phyloP scores from a whole-genome alignment of 2,329 filamentous ascomycete genomes.

The Ophiostoma tasmaniense region DNA sequence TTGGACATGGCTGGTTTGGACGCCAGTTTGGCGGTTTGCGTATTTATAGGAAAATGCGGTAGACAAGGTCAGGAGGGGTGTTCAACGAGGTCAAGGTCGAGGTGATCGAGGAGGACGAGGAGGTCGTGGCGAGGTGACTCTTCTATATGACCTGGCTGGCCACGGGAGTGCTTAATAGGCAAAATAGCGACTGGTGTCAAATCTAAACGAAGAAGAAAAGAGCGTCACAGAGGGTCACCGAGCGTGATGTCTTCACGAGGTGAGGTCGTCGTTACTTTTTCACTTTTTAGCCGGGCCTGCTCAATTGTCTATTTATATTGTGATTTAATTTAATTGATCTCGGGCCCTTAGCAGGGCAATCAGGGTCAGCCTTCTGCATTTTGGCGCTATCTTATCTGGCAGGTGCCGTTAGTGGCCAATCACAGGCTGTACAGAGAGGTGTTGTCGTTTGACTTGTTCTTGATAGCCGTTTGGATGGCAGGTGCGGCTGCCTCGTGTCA shows the following conservation, averaged over 20 bases:
- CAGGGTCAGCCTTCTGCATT: not conserved
- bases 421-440: not conserved
- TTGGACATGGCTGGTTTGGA: constrained; percentile 56
- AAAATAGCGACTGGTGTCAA: not conserved
- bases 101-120: not conserved
- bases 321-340: not conserved
- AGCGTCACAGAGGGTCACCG: not conserved
- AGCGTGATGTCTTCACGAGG: not conserved
- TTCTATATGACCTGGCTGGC: not conserved
- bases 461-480: not conserved
- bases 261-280: not conserved
- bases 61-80: not conserved
- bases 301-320: not conserved
- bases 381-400: not conserved
- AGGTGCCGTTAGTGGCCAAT: not conserved
- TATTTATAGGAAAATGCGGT: not conserved
- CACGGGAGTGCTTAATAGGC: not conserved
- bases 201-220: not conserved
- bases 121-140: not conserved
- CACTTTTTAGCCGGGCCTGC: not conserved
- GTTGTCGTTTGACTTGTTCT: not conserved
- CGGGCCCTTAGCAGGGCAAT: not conserved
- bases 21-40: not conserved
- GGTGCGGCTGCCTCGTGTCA: not conserved
- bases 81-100: not conserved